A percentile compares a stretch with the other conserved stretches of the same genome.
Evolutionary conservation across 2,329 filamentous ascomycete genomes (phyloP).

Genomic region (Ilyonectria mors-panacis): DNA sequence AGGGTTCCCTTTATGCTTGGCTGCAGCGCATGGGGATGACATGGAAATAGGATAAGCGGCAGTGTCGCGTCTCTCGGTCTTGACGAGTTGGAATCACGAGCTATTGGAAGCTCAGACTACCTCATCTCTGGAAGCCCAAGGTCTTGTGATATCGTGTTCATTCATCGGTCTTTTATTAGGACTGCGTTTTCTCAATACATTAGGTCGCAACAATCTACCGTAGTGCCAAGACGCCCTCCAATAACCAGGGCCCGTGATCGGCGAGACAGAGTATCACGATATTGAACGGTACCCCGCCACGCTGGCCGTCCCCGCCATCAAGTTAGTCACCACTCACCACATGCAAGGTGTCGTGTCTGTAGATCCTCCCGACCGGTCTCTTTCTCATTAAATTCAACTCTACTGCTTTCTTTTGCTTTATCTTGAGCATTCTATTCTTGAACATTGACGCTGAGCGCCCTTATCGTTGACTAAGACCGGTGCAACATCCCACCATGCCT

Average conservation of each 20-base stretch:
- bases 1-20: slow-evolving; percentile 39
- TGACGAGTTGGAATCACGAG: background rate
- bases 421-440: background rate
- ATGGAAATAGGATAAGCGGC: slow-evolving; percentile 9
- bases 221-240: slow-evolving; percentile 20
- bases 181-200: background rate
- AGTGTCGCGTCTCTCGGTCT: background rate
- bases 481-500: slow-evolving; percentile 57
- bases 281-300: slow-evolving; percentile 12
- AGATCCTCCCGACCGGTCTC: background rate
- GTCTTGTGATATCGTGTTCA: background rate
- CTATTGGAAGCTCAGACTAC: background rate
- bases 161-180: background rate
- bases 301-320: background rate
- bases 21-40: slow-evolving; percentile 43
- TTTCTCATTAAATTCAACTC: background rate
- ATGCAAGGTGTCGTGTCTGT: background rate
- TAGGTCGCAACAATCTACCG: background rate
- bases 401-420: background rate
- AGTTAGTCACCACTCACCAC: background rate
- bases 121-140: too few species aligned
- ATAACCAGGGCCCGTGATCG: slow-evolving; percentile 37
- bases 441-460: too few species aligned
- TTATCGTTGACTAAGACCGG: background rate
- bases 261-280: slow-evolving; percentile 28